These are phyloP conservation scores for Mucor mucedo DNA, from an alignment of 371 early-diverging fungal species.

Conservation along the genomic window DNA sequence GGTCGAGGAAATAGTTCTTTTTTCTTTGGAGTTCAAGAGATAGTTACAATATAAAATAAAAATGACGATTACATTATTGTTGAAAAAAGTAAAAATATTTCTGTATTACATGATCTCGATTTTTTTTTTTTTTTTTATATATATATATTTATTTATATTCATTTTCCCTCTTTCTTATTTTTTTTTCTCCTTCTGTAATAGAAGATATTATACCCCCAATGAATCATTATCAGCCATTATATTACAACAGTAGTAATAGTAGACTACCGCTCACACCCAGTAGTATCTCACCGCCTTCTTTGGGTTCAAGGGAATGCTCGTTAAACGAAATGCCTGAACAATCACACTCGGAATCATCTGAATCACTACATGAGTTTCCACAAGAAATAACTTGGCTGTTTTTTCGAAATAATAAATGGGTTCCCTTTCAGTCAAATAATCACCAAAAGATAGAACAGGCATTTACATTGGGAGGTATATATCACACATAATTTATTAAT, in stretches of 20 bases:
- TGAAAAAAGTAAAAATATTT: not conserved
- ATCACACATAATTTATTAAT: not conserved
- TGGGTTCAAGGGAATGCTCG: slow-evolving; percentile 5
- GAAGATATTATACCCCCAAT: slow-evolving; percentile 7
- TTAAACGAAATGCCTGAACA: slow-evolving; percentile 12
- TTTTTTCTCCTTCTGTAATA: not conserved
- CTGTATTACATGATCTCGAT: slow-evolving; percentile 2
- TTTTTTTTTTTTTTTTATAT: not conserved
- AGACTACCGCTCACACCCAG: slow-evolving; percentile 24
- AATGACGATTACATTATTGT: not conserved
- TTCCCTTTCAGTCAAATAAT: slow-evolving; percentile 54
- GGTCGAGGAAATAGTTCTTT: not conserved
- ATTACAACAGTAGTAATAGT: slow-evolving; percentile 1
- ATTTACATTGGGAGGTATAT: slow-evolving; percentile 55
- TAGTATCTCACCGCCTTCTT: slow-evolving; percentile 17
- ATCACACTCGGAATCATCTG: slow-evolving; percentile 2
- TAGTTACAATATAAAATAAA: not conserved
- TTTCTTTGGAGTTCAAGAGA: too few relatives aligned
- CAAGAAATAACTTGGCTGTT: slow-evolving; percentile 58
- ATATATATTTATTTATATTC: not conserved
- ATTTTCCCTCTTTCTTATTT: not conserved
- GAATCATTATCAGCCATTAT: slow-evolving; percentile 14
- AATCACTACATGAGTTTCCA: slow-evolving; percentile 32
- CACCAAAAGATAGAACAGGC: slow-evolving; percentile 57
- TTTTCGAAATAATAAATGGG: slow-evolving; percentile 55